Conservation (phyloP, 2,329 filamentous ascomycete genomes). For the Claviceps pusilla region DNA sequence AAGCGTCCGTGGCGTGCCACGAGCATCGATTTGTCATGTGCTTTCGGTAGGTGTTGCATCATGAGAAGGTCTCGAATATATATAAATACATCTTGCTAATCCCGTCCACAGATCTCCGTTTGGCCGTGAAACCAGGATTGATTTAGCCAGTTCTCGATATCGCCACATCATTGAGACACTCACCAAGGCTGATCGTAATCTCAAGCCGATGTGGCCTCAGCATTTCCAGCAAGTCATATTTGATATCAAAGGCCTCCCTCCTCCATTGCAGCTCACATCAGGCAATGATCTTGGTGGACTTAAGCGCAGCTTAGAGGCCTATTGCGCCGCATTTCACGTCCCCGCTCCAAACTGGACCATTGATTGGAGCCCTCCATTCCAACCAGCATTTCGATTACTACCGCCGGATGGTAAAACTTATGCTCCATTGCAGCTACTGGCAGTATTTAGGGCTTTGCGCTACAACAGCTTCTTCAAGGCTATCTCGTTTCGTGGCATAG, state of each 20-base stretch:
- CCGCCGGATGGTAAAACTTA: conserved; percentile 27
- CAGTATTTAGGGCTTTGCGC: conserved; percentile 38
- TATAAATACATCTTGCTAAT: neutral
- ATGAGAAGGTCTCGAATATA: neutral
- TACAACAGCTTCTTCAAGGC: conserved; percentile 47
- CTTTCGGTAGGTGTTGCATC: conserved; percentile 29
- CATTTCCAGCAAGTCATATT: conserved; percentile 39
- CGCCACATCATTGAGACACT: conserved; percentile 38
- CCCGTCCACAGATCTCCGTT: conserved; percentile 22
- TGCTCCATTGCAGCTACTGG: conserved; percentile 36
- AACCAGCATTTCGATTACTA: conserved; percentile 39
- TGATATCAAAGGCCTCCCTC: conserved; percentile 34
- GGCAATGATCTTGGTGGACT: conserved; percentile 41
- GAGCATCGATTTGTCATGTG: conserved; percentile 41
- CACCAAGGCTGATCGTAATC: conserved; percentile 37
- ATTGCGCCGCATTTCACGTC: conserved; percentile 37
- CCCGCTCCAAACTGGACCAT: conserved; percentile 36
- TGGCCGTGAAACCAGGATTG: conserved; percentile 28
- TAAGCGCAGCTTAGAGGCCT: conserved; percentile 38
- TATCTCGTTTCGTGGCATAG: conserved; percentile 38
- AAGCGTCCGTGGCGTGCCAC: conserved; percentile 33
- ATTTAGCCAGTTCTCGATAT: conserved; percentile 40
- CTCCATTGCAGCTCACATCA: conserved; percentile 37
- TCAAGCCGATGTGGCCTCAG: conserved; percentile 45
- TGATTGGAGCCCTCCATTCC: conserved; percentile 26